Conservation (phyloP, 805 yeast genomes). For the Wickerhamomyces canadensis region DNA sequence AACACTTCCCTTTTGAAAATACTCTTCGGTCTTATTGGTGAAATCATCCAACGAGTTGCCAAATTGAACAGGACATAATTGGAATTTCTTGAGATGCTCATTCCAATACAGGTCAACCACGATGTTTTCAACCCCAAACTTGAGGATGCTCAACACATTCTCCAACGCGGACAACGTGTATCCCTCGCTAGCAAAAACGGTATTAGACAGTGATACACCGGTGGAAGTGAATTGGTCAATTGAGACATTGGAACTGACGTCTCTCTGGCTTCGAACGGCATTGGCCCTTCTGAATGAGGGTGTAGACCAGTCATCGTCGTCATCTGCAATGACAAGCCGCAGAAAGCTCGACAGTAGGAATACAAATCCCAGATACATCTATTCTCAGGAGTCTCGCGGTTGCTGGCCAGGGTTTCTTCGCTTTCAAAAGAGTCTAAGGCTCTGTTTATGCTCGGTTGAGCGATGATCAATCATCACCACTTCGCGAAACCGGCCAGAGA, state of each 20-base stretch:
- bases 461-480: too few relatives aligned
- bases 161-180: constrained; percentile 28
- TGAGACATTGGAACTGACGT: constrained; percentile 34
- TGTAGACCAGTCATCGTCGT: constrained; percentile 27
- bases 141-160: constrained; percentile 28
- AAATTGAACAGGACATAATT: constrained; percentile 48
- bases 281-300: constrained; percentile 26
- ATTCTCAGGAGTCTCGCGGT: too few relatives aligned
- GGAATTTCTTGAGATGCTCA: constrained; percentile 42
- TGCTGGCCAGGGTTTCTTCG: too few relatives aligned
- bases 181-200: constrained; percentile 27
- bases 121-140: constrained; percentile 41
- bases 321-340: neutral
- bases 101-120: constrained; percentile 53
- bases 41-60: constrained; percentile 13
- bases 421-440: too few relatives aligned
- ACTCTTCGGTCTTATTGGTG: constrained; percentile 2
- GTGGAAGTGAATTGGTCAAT: constrained; percentile 33
- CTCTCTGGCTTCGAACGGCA: constrained; percentile 43
- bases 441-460: too few relatives aligned
- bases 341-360: neutral
- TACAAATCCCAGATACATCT: neutral
- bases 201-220: constrained; percentile 34
- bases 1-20: constrained; percentile 11
- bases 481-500: too few relatives aligned